These are phyloP conservation scores for Taxawa tesnikishii DNA, from an alignment of 2,329 filamentous ascomycete species.

Conservation along the genomic window DNA sequence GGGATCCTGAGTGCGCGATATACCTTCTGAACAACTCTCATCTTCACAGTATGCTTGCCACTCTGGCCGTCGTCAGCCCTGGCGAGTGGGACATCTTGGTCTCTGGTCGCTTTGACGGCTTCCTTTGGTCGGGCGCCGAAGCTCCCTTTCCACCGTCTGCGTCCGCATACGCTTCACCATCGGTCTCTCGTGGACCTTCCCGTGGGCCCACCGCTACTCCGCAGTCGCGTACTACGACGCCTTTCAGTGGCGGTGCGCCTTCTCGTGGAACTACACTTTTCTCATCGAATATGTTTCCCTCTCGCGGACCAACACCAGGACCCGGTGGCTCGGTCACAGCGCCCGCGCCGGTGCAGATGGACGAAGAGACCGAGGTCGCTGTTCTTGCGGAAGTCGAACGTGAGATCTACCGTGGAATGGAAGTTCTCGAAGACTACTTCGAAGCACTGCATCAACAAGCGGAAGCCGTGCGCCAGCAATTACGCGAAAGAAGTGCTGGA, in stretches of 20 bases:
- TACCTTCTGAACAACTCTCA: constrained; percentile 73
- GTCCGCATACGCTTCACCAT: constrained; percentile 15
- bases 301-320: constrained; percentile 18
- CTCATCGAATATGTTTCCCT: constrained; percentile 16
- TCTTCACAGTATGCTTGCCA: constrained; percentile 77
- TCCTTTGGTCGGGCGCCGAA: constrained; percentile 86
- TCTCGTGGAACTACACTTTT: constrained; percentile 38
- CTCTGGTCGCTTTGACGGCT: constrained; percentile 89
- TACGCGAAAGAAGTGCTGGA: constrained; percentile 73
- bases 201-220: constrained; percentile 31
- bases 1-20: constrained; percentile 75
- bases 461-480: constrained; percentile 62
- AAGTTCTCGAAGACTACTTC: constrained; percentile 85
- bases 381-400: constrained; percentile 83
- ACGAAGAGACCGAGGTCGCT: constrained; percentile 88
- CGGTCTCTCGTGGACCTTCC: constrained; percentile 18
- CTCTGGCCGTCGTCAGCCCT: constrained; percentile 73
- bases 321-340: constrained; percentile 22
- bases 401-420: constrained; percentile 90
- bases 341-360: constrained; percentile 62
- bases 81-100: constrained; percentile 96
- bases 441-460: constrained; percentile 80
- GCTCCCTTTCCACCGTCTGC: constrained; percentile 20
- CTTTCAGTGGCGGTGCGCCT: constrained; percentile 41
- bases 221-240: constrained; percentile 34